phyloP scores from a whole-genome alignment of 495 filamentous ascomycete species.

The Neurospora tetraspora region DNA sequence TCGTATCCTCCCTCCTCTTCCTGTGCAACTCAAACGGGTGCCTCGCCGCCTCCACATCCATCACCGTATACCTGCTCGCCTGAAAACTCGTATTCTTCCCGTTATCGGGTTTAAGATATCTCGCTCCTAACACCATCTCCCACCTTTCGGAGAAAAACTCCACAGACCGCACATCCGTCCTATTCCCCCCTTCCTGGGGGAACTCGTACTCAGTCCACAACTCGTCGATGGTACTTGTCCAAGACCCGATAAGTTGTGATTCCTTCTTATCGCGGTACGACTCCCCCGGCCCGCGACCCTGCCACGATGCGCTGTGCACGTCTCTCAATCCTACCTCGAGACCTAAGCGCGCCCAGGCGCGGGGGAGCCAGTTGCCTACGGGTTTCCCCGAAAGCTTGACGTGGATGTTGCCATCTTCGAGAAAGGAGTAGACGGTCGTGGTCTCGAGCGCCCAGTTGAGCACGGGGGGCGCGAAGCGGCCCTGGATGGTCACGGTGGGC shows the following conservation, averaged over 20 bases:
- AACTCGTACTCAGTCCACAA: constrained; percentile 52
- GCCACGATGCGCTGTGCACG: constrained; percentile 43
- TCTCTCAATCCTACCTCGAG: constrained; percentile 37
- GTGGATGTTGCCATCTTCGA: constrained; percentile 23
- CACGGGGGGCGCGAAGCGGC: constrained; percentile 47
- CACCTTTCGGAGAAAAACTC: constrained; percentile 28
- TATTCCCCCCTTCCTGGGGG: constrained; percentile 56
- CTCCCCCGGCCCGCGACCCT: constrained; percentile 55
- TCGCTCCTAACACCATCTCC: constrained; percentile 24
- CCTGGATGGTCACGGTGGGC: constrained; percentile 30
- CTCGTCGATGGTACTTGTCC: constrained; percentile 29
- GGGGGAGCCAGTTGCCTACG: constrained; percentile 33
- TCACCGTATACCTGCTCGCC: constrained; percentile 40
- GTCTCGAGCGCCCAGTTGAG: constrained; percentile 51
- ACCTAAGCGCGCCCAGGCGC: constrained; percentile 50
- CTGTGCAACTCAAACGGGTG: constrained; percentile 51
- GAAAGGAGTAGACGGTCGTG: constrained; percentile 44
- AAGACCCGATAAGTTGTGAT: constrained; percentile 45
- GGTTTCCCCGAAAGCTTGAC: constrained; percentile 10
- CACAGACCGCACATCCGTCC: constrained; percentile 53
- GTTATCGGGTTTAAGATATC: constrained; percentile 19
- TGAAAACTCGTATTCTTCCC: constrained; percentile 41
- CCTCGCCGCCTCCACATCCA: constrained; percentile 43
- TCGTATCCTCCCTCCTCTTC: constrained; percentile 35
- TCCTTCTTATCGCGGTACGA: constrained; percentile 53